Evolutionary conservation across 1,284 basidiomycete genomes (phyloP).

Genomic region (Apiotrichum porosum): DNA sequence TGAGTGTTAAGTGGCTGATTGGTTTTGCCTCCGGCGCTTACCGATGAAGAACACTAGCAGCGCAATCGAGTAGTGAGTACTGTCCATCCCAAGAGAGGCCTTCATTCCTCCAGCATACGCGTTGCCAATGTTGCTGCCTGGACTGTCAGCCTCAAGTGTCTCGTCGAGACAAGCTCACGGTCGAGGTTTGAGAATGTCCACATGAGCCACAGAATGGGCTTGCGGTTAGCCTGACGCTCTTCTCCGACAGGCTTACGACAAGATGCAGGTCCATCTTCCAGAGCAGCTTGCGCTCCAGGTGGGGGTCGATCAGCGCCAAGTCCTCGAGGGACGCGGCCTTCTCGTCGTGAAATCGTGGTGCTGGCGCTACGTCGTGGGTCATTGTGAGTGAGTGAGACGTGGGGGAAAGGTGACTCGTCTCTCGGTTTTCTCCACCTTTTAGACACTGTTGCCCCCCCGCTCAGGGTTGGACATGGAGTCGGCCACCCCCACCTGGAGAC

Average conservation of each 20-base stretch:
- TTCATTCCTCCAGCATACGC: slow-evolving; percentile 19
- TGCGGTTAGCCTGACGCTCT: not conserved
- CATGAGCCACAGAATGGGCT: slow-evolving; percentile 20
- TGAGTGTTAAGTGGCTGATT: not conserved
- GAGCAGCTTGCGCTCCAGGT: slow-evolving; percentile 6
- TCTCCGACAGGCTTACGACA: not conserved
- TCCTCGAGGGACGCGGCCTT: not conserved
- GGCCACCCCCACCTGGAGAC: too few relatives aligned
- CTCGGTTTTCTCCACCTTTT: too few relatives aligned
- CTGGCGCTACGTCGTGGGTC: too few relatives aligned
- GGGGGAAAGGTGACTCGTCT: too few relatives aligned
- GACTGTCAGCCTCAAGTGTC: not conserved
- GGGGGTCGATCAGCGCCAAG: not conserved
- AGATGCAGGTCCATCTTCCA: slow-evolving; percentile 17
- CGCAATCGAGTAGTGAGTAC: slow-evolving; percentile 9
- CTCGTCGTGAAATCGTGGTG: not conserved
- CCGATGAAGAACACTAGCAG: slow-evolving; percentile 15
- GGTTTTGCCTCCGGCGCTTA: not conserved
- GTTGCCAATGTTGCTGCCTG: slow-evolving; percentile 20
- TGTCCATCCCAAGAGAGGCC: slow-evolving; percentile 3
- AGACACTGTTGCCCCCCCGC: too few relatives aligned
- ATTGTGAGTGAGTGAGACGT: too few relatives aligned
- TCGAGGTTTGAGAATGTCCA: slow-evolving; percentile 14
- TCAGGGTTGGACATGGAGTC: too few relatives aligned
- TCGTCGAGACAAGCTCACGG: too few relatives aligned